Evolutionary conservation across 257 asterid species (phyloP).

Genomic region (Nicotiana obtusifolia): DNA sequence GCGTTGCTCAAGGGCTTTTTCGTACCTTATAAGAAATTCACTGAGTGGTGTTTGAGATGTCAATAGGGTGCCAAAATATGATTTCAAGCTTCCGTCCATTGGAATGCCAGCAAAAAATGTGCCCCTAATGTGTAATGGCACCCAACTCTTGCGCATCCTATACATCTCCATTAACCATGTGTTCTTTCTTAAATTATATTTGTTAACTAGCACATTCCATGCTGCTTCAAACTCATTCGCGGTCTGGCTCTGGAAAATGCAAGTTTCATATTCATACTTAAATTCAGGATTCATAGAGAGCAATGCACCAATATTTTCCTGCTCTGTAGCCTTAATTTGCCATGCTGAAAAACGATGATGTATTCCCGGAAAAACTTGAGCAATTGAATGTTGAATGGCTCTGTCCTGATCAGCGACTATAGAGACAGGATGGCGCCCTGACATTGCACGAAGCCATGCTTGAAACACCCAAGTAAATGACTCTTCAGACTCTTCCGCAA

Average conservation of each 20-base stretch:
- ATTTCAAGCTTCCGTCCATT: constrained; percentile 64
- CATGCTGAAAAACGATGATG: constrained; percentile 79
- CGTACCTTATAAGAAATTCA: constrained; percentile 63
- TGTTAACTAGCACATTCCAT: constrained; percentile 68
- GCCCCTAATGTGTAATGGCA: constrained; percentile 57
- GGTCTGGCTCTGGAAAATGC: constrained; percentile 68
- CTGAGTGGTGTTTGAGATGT: constrained; percentile 54
- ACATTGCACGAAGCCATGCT: constrained; percentile 76
- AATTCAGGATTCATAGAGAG: constrained; percentile 66
- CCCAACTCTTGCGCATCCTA: constrained; percentile 77
- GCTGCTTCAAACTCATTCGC: constrained; percentile 74
- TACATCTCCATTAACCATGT: constrained; percentile 82
- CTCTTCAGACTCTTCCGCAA: constrained; percentile 87
- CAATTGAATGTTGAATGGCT: constrained; percentile 55
- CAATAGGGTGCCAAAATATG: constrained; percentile 55
- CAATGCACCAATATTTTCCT: constrained; percentile 58
- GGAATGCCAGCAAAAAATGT: constrained; percentile 93
- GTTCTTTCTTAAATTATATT: constrained; percentile 55
- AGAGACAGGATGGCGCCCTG: constrained; percentile 65
- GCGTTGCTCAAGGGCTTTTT: constrained; percentile 66
- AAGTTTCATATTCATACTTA: constrained; percentile 72
- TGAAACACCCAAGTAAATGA: constrained; percentile 87
- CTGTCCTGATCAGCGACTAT: constrained; percentile 81
- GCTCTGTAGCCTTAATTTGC: constrained; percentile 68
- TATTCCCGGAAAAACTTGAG: constrained; percentile 67